These are phyloP conservation scores for Alternaria panax DNA, from an alignment of 2,329 filamentous ascomycete genomes.

Conservation along the genomic window DNA sequence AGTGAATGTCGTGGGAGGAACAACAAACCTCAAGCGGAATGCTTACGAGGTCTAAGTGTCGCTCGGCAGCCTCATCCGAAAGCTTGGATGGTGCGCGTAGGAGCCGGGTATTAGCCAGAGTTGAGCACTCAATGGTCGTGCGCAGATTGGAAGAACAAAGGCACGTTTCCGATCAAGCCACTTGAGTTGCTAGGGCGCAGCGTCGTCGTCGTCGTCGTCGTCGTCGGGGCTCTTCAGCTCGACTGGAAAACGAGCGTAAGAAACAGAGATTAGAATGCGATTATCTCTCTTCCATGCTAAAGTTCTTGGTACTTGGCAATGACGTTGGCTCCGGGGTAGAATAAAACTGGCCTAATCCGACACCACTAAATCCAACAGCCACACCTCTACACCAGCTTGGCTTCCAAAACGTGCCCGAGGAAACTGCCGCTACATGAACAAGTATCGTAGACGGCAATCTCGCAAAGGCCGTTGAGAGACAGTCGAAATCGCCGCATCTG, in stretches of 20 bases:
- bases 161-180: not conserved
- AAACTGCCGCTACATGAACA: not conserved
- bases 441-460: not conserved
- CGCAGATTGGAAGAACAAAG: constrained; percentile 2
- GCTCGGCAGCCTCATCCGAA: constrained; percentile 13
- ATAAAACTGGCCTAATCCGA: constrained; percentile 2
- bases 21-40: constrained; percentile 10
- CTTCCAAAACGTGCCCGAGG: constrained; percentile 7
- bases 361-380: constrained; percentile 7
- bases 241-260: not conserved
- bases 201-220: not conserved
- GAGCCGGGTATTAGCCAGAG: constrained; percentile 4
- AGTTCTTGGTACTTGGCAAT: constrained; percentile 18
- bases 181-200: not conserved
- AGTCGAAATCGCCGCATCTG: not conserved
- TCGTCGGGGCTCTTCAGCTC: not conserved
- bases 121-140: not conserved
- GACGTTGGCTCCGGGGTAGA: constrained; percentile 10
- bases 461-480: not conserved
- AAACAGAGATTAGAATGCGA: constrained; percentile 10
- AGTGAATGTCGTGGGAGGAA: not conserved
- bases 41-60: constrained; percentile 7
- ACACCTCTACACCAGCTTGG: not conserved
- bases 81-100: constrained; percentile 12
- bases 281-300: constrained; percentile 12